Conservation (phyloP, 345 rosid species). For the Cochlearia excelsa region DNA sequence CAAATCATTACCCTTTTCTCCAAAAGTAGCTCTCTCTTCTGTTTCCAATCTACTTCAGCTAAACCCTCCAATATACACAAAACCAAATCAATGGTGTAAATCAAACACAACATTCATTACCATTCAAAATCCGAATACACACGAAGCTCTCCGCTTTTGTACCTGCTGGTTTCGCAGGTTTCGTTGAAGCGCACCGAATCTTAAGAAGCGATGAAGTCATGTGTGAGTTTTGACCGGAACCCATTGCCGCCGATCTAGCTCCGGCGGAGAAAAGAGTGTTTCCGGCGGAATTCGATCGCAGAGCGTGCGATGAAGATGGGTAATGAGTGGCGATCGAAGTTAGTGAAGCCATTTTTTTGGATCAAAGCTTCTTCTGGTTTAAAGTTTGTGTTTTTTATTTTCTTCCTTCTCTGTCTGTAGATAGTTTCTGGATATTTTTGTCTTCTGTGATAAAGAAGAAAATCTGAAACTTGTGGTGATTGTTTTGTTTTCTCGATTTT, state of each 20-base stretch:
- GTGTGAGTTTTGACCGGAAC: conserved; percentile 26
- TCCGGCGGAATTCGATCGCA: conserved; percentile 31
- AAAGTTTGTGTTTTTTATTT: not conserved
- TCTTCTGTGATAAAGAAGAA: not conserved
- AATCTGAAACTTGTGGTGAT: conserved; percentile 37
- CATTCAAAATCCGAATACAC: not conserved
- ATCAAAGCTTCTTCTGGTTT: conserved; percentile 4
- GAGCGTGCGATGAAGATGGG: conserved; percentile 39
- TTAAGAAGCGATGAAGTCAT: conserved; percentile 32
- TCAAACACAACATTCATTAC: not conserved
- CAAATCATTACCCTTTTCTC: conserved; percentile 64
- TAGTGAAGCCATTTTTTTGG: conserved; percentile 50
- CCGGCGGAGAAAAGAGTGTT: conserved; percentile 36
- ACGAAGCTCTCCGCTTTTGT: conserved; percentile 21
- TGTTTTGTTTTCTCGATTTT: conserved; percentile 21
- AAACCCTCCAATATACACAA: conserved; percentile 43
- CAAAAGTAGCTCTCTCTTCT: conserved; percentile 69
- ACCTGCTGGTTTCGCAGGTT: conserved; percentile 91
- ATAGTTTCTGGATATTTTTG: no score
- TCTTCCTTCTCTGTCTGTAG: no score
- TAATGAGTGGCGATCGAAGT: conserved; percentile 47
- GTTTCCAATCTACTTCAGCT: conserved; percentile 98
- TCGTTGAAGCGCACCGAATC: conserved; percentile 63
- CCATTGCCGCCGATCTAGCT: conserved; percentile 23
- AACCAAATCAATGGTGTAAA: conserved; percentile 17